phyloP scores from a whole-genome alignment of 148 eudicot species.

The Chenopodium album region DNA sequence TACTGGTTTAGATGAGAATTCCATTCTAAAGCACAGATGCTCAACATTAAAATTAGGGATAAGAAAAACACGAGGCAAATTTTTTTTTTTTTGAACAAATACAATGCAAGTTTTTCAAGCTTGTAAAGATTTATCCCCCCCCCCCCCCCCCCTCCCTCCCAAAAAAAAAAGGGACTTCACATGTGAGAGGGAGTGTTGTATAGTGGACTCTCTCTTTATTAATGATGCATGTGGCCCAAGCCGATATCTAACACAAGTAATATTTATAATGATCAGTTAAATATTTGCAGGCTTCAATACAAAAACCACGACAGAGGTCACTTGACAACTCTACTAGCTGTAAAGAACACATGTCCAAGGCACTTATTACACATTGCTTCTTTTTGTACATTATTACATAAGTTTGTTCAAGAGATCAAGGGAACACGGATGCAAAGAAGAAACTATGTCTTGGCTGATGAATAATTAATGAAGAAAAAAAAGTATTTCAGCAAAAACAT shows the following conservation, averaged over 20 bases:
- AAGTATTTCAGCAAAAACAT: not conserved
- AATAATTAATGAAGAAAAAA: too few relatives aligned
- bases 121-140: too few relatives aligned
- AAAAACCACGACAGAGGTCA: not conserved
- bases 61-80: not conserved
- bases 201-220: too few relatives aligned
- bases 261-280: not conserved
- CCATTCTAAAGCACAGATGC: not conserved
- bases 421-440: not conserved
- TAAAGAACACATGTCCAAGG: not conserved
- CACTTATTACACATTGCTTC: not conserved
- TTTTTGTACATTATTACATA: not conserved
- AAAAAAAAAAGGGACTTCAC: too few relatives aligned
- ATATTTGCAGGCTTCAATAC: not conserved
- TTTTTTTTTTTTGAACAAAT: too few relatives aligned
- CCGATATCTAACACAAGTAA: not conserved
- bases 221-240: too few relatives aligned
- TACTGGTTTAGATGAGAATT: not conserved
- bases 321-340: not conserved
- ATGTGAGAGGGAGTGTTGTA: too few relatives aligned
- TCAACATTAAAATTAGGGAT: not conserved
- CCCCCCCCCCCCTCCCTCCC: too few relatives aligned
- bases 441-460: not conserved
- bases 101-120: too few relatives aligned
- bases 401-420: not conserved